Conservation (phyloP, 2,329 filamentous ascomycete species). For the Ophiostoma australiae region DNA sequence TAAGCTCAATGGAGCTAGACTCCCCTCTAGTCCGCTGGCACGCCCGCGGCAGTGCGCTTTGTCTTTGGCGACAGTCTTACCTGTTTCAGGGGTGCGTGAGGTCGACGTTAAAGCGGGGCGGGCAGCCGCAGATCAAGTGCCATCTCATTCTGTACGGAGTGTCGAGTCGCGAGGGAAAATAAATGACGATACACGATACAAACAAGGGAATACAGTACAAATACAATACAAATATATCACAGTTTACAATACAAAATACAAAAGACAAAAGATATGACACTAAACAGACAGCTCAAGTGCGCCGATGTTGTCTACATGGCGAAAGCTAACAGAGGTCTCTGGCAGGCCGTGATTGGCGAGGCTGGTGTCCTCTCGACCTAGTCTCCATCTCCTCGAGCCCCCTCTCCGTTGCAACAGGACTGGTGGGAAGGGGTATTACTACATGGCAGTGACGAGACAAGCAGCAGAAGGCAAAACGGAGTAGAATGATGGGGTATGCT, state of each 20-base stretch:
- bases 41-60: not conserved
- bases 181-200: not conserved
- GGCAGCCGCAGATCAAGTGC: slow-evolving; percentile 22
- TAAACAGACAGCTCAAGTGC: too few species aligned
- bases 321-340: not conserved
- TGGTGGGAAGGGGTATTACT: not conserved
- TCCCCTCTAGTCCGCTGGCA: not conserved
- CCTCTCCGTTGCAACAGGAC: not conserved
- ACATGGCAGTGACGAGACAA: not conserved
- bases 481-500: not conserved
- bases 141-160: not conserved
- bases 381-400: not conserved
- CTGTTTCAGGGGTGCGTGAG: slow-evolving; percentile 27
- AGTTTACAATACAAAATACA: not conserved
- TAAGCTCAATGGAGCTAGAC: not conserved
- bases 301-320: not conserved
- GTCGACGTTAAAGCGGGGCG: slow-evolving; percentile 21
- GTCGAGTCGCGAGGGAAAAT: not conserved
- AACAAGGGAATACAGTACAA: too few species aligned
- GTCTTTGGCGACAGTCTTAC: not conserved
- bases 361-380: not conserved
- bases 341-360: not conserved
- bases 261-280: not conserved
- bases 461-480: not conserved
- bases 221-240: too few species aligned